Conservation (phyloP, 1,284 basidiomycete genomes). For the Gomphus bonarii region DNA sequence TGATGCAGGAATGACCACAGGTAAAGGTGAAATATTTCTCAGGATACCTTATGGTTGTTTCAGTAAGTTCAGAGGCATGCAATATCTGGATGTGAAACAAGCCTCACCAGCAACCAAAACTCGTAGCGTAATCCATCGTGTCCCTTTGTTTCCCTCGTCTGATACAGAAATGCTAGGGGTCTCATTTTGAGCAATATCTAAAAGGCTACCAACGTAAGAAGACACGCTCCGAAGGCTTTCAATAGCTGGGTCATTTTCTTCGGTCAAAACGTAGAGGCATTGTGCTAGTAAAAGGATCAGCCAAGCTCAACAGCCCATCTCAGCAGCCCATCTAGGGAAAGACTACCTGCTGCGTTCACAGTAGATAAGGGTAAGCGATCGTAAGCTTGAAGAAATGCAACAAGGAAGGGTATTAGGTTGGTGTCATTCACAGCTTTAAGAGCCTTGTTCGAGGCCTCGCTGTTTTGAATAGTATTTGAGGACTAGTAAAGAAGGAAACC, state of each 20-base stretch:
- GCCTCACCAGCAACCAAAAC: conserved; percentile 62
- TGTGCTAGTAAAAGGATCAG: conserved; percentile 45
- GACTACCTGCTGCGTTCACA: conserved; percentile 67
- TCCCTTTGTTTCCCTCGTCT: conserved; percentile 33
- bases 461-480: conserved; percentile 25
- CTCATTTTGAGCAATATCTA: conserved; percentile 48
- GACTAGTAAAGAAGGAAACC: neutral
- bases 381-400: conserved; percentile 70
- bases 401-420: conserved; percentile 65
- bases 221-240: conserved; percentile 51
- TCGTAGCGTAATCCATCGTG: conserved; percentile 40
- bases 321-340: neutral
- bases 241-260: conserved; percentile 71
- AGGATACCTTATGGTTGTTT: conserved; percentile 46
- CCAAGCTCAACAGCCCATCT: neutral
- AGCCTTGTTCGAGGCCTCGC: conserved; percentile 88
- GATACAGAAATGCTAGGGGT: conserved; percentile 16
- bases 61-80: neutral
- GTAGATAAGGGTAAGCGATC: conserved; percentile 58
- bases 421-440: conserved; percentile 78
- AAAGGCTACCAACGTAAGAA: conserved; percentile 57
- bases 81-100: conserved; percentile 6
- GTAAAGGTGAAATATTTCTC: conserved; percentile 64
- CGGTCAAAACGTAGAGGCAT: conserved; percentile 82
- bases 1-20: conserved; percentile 52